Base-by-base conservation (phyloP, 1,139 yeast genomes). In the Hemisphaericaspora lyxosophila region DNA sequence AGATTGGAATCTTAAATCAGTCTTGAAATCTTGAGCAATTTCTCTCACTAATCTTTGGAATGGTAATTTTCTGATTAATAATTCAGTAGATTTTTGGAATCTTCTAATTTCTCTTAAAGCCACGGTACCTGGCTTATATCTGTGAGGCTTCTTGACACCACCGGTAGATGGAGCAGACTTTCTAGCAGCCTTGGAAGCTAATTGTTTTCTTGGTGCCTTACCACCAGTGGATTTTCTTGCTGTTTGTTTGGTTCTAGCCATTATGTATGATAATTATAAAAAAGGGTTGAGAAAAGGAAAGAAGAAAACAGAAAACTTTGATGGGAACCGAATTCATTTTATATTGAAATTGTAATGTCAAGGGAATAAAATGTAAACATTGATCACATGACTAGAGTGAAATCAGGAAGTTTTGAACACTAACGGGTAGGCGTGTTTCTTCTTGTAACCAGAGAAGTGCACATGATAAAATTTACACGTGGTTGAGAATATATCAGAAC, bases 111-210 rank as follows among this genome's bases (percentile, higher is more conserved):
- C 97, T 85, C 97, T 90, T 69, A 90, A 85, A 60, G 97, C 97
- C 64, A 90, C 97, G 65, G 97, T 90, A 89, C 97, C 97, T 71
- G 97, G 97, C 92, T 89, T 90, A 79, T 89, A 90, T 85, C 97
- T 88, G 88, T 90, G 97, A 56, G 97, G 97, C 81, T 90, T 90
- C 90, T 90, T 90, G 69, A 90, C 97, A 83, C 97, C 97, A 70
- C 97, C 97, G 53, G 96, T 82, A 52, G 96, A 78, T 77, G 95
- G 92, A 46, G 97, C 97, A 43, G 97, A 89, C 76, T 90, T 90
- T 82, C 97, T 85, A 58, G 97, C 97, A 60, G 96, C 97, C 85
- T 90, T 90, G 55, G 97, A 89, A 62, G 97, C 97, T 64, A 90
- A 82, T 77, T 89, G 96, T 79, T 90, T 90, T 85, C 97, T 87